Conservation (phyloP, 1,284 basidiomycete genomes). For the Agroathelia rolfsii region DNA sequence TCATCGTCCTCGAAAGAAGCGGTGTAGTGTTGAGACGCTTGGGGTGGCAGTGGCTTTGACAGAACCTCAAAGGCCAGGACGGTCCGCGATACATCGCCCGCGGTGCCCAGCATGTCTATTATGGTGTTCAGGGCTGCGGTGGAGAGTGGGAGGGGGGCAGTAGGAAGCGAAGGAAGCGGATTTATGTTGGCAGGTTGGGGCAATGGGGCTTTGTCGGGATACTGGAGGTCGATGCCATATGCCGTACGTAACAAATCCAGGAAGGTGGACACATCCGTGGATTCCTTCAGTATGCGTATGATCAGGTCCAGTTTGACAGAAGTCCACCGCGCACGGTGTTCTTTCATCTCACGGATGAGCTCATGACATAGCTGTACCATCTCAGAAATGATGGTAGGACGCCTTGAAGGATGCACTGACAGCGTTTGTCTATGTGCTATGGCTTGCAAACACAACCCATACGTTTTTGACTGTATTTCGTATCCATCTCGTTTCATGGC, state of each 20-base stretch:
- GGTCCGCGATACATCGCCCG: conserved; percentile 51
- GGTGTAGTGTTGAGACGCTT: conserved; percentile 33
- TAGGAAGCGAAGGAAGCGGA: too few species aligned
- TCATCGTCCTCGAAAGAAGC: conserved; percentile 57
- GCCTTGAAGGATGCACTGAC: conserved; percentile 32
- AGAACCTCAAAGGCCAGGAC: conserved; percentile 68
- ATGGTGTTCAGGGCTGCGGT: conserved; percentile 60
- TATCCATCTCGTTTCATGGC: conserved; percentile 41
- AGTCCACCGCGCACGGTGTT: conserved; percentile 36
- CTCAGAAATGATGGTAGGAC: conserved; percentile 26
- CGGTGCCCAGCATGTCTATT: conserved; percentile 55
- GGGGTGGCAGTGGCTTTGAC: conserved; percentile 51
- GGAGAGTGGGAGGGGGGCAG: conserved; percentile 45
- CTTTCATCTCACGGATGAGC: conserved; percentile 50
- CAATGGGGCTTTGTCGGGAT: conserved; percentile 55
- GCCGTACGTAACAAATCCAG: conserved; percentile 47
- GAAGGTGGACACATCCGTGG: conserved; percentile 43
- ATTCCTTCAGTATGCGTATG: conserved; percentile 59
- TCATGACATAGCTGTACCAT: conserved; percentile 35
- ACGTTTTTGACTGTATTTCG: conserved; percentile 41
- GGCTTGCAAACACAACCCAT: conserved; percentile 53
- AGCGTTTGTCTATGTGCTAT: conserved; percentile 55
- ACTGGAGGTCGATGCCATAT: conserved; percentile 65
- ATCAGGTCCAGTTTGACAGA: conserved; percentile 52
- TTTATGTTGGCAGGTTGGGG: conserved; percentile 13